phyloP scores from a whole-genome alignment of 2,329 filamentous ascomycete species.

The Neopestalotiopsis rosae region DNA sequence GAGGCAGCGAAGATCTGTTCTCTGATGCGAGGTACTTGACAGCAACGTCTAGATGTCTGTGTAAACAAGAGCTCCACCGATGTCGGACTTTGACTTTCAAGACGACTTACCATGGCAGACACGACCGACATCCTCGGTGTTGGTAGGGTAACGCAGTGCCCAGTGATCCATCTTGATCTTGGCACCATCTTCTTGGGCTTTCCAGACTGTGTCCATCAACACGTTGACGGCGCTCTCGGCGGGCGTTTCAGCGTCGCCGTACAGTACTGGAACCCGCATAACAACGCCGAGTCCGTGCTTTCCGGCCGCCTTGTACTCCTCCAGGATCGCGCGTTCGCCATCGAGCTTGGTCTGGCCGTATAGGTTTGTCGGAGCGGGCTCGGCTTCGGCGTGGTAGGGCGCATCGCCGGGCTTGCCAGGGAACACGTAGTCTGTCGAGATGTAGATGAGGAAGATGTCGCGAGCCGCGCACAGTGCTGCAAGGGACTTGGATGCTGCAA shows the following conservation, averaged over 20 bases:
- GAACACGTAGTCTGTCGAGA: conserved; percentile 85
- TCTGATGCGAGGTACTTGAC: conserved; percentile 65
- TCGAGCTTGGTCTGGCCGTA: conserved; percentile 70
- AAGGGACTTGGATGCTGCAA: conserved; percentile 70
- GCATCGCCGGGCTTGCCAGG: conserved; percentile 77
- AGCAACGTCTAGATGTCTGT: conserved; percentile 64
- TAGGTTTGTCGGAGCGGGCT: conserved; percentile 75
- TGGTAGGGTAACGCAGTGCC: conserved; percentile 84
- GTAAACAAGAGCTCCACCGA: neutral
- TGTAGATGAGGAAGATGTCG: conserved; percentile 72
- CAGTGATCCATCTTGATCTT: conserved; percentile 85
- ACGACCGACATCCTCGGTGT: conserved; percentile 84
- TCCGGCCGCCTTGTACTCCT: conserved; percentile 55
- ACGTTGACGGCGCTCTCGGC: conserved; percentile 84
- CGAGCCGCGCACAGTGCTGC: conserved; percentile 69
- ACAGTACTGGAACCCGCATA: conserved; percentile 82
- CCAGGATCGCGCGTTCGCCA: conserved; percentile 69
- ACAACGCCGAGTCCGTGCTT: conserved; percentile 67
- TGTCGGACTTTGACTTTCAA: no score
- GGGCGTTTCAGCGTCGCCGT: conserved; percentile 74
- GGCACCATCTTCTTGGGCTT: conserved; percentile 67
- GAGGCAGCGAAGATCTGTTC: conserved; percentile 63
- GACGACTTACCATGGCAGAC: conserved; percentile 68
- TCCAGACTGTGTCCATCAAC: conserved; percentile 78
- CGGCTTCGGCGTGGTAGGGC: conserved; percentile 73